These are phyloP conservation scores for Saposhnikovia divaricata DNA, from an alignment of 129 eudicot genomes.

Conservation along the genomic window DNA sequence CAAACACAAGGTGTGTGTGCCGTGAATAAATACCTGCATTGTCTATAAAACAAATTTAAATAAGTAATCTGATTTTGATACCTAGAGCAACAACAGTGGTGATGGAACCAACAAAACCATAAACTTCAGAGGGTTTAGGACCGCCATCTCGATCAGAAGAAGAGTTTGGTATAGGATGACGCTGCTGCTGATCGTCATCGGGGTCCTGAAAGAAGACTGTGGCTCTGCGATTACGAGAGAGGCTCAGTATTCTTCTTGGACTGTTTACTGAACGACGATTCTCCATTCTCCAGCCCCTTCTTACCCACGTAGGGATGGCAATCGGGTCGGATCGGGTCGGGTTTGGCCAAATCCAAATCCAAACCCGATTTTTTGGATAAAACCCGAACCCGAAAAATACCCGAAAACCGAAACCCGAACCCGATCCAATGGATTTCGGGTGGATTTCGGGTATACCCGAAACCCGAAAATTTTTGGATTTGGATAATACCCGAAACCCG, in stretches of 20 bases:
- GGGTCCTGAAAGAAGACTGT: slow-evolving; percentile 45
- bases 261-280: slow-evolving; percentile 57
- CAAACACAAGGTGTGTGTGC: neutral
- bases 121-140: slow-evolving; percentile 86
- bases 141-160: slow-evolving; percentile 47
- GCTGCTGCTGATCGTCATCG: slow-evolving; percentile 2
- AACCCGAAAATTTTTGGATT: too few species aligned
- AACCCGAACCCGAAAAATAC: too few species aligned
- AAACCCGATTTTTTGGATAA: too few species aligned
- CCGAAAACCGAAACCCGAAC: too few species aligned
- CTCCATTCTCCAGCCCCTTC: slow-evolving; percentile 21
- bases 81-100: slow-evolving; percentile 81
- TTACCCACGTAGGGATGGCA: too few species aligned
- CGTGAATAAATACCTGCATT: too few species aligned
- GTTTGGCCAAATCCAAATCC: too few species aligned
- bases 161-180: slow-evolving; percentile 1
- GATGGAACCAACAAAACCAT: slow-evolving; percentile 91
- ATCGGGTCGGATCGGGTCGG: too few species aligned
- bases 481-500: too few species aligned
- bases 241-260: slow-evolving; percentile 68
- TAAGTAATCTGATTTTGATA: neutral
- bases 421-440: too few species aligned
- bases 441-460: too few species aligned
- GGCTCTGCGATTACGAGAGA: slow-evolving; percentile 60
- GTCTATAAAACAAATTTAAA: too few species aligned